phyloP scores from a whole-genome alignment of 306 rosid species.

The Comarum palustre region DNA sequence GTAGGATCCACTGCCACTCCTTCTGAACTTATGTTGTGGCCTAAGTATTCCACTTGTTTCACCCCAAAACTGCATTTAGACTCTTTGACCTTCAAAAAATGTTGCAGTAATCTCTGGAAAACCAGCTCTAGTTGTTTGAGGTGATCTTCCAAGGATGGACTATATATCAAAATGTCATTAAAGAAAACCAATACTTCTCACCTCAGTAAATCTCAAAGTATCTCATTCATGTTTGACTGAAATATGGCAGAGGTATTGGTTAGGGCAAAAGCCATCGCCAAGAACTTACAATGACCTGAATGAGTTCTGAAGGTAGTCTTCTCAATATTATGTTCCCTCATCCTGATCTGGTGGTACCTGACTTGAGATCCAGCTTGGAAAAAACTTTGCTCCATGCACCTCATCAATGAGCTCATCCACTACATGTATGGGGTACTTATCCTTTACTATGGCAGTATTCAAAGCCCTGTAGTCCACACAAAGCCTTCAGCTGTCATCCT shows the following conservation, averaged over 20 bases:
- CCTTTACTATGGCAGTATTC: not conserved
- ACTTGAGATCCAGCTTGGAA: not conserved
- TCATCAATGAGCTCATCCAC: not conserved
- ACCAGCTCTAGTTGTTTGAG: not conserved
- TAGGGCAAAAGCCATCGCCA: not conserved
- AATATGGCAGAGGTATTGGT: not conserved
- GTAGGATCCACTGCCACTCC: not conserved
- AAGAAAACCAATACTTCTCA: not conserved
- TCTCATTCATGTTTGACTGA: not conserved
- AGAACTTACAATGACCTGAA: not conserved
- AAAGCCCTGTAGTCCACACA: too few species aligned
- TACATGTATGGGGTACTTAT: not conserved
- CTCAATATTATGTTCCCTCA: fast-evolving
- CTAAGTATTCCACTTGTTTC: not conserved
- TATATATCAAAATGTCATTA: not conserved
- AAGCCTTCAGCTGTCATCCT: too few species aligned
- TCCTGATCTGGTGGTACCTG: not conserved
- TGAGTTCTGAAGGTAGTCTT: not conserved
- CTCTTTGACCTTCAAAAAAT: not conserved
- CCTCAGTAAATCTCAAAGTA: fast-evolving
- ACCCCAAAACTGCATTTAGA: not conserved
- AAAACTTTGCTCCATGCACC: fast-evolving
- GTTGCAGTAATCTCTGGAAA: fast-evolving
- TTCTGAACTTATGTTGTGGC: not conserved
- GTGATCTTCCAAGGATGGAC: not conserved